Percentiles rank a stretch among this genome's conserved stretches.
phyloP scores from a whole-genome alignment of 495 filamentous ascomycete genomes.

The Podospora pseudoanserina region DNA sequence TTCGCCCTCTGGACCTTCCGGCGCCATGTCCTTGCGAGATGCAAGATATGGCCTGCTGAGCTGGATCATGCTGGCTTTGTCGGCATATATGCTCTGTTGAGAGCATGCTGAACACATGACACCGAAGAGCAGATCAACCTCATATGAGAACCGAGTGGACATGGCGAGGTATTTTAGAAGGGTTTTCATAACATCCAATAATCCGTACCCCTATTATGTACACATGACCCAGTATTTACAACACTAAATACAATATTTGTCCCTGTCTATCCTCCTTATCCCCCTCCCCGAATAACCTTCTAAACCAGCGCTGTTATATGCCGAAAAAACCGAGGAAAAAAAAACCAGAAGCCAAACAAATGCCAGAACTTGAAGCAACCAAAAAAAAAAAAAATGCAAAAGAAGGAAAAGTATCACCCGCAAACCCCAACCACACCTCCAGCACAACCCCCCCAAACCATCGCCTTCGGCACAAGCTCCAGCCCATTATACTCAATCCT shows the following conservation, averaged over 20 bases:
- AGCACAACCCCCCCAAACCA: neutral
- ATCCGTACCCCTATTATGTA: neutral
- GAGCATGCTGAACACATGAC: neutral
- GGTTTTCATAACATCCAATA: neutral
- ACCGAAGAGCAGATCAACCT: neutral
- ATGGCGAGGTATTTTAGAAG: neutral
- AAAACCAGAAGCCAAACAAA: neutral
- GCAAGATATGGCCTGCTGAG: neutral
- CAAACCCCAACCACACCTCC: conserved; percentile 4
- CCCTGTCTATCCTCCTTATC: neutral
- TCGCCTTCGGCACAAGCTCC: conserved; percentile 22
- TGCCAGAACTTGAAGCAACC: too few relatives aligned
- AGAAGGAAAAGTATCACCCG: neutral
- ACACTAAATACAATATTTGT: neutral
- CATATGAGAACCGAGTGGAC: neutral
- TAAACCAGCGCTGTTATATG: neutral
- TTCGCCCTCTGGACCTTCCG: neutral
- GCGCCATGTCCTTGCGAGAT: neutral
- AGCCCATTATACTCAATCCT: conserved; percentile 10
- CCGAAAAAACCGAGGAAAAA: neutral
- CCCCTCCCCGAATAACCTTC: neutral
- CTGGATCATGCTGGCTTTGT: neutral
- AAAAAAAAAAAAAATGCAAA: neutral
- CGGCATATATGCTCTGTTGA: neutral
- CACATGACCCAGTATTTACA: neutral